These are phyloP conservation scores for Paecilomyces sp. DNA, from an alignment of 2,329 filamentous ascomycete genomes.

Conservation along the genomic window DNA sequence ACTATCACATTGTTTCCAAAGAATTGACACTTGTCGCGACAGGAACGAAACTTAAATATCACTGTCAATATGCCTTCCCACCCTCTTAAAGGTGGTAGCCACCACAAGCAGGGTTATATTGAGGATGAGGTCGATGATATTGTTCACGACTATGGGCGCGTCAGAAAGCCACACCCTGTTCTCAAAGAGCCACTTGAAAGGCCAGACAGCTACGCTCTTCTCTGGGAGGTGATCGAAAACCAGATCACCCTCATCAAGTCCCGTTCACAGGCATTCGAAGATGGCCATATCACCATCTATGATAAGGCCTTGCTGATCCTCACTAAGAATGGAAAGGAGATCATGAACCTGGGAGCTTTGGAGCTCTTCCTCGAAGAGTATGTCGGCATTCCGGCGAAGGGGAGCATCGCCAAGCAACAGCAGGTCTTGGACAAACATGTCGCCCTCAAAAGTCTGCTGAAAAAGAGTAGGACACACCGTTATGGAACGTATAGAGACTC, in stretches of 20 bases:
- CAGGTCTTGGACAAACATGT: slow-evolving; percentile 19
- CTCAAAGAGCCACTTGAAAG: slow-evolving; percentile 23
- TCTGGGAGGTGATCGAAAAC: slow-evolving; percentile 26
- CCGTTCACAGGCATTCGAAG: slow-evolving; percentile 26
- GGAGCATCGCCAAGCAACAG: slow-evolving; percentile 10
- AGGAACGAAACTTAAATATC: neutral
- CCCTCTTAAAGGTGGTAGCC: neutral
- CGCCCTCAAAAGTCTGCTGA: slow-evolving; percentile 16
- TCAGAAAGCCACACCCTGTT: slow-evolving; percentile 17
- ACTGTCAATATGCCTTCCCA: neutral
- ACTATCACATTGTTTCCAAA: neutral
- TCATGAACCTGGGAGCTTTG: slow-evolving; percentile 23
- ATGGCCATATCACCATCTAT: slow-evolving; percentile 32
- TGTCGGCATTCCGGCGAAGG: slow-evolving; percentile 22
- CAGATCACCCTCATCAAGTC: slow-evolving; percentile 27
- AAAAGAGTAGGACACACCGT: slow-evolving; percentile 13
- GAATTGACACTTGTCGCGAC: neutral
- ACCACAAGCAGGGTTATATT: neutral
- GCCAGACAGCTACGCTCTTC: slow-evolving; percentile 13
- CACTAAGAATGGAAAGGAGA: slow-evolving; percentile 22
- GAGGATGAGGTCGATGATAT: slow-evolving; percentile 16
- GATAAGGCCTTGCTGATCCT: slow-evolving; percentile 32
- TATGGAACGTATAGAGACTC: neutral
- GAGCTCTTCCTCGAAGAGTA: slow-evolving; percentile 33
- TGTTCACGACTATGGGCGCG: slow-evolving; percentile 18